Percentiles rank a stretch among this genome's conserved stretches.
phyloP scores from a whole-genome alignment of 805 yeast genomes.

The Yarrowia keelungensis region DNA sequence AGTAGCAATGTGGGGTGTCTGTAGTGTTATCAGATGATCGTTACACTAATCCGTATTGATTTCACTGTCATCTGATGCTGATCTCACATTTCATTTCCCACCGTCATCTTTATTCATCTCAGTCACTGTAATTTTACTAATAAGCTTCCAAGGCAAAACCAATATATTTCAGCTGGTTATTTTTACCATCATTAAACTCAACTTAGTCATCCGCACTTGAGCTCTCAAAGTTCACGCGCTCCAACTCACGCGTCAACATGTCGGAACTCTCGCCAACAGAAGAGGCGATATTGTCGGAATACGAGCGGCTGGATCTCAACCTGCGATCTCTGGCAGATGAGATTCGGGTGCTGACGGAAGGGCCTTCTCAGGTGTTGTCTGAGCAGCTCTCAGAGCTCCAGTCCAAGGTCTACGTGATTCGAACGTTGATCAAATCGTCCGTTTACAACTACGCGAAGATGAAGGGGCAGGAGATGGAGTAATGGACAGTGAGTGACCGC shows the following conservation, averaged over 20 bases:
- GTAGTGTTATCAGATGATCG: no score
- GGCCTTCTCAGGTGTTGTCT: conserved; percentile 50
- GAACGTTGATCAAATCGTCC: conserved; percentile 71
- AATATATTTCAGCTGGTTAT: not conserved
- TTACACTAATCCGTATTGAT: no score
- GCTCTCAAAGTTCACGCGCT: conserved; percentile 3
- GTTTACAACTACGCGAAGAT: conserved; percentile 52
- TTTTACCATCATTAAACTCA: not conserved
- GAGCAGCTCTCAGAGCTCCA: conserved; percentile 67
- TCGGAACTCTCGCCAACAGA: conserved; percentile 45
- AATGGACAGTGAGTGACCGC: conserved; percentile 51
- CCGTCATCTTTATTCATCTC: no score
- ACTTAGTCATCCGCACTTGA: not conserved
- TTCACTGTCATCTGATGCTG: no score
- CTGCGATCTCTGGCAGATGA: conserved; percentile 39
- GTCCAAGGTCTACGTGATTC: conserved; percentile 66
- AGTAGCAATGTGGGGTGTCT: no score
- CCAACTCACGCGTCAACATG: conserved; percentile 41
- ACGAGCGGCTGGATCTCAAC: conserved; percentile 25
- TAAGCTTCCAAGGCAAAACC: no score
- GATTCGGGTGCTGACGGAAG: conserved; percentile 40
- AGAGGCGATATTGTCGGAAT: conserved; percentile 41
- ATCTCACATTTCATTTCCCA: no score
- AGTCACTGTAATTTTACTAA: no score
- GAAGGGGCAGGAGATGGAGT: conserved; percentile 60